Conservation (phyloP, 2,329 filamentous ascomycete species). For the Cladorrhinum sp. region DNA sequence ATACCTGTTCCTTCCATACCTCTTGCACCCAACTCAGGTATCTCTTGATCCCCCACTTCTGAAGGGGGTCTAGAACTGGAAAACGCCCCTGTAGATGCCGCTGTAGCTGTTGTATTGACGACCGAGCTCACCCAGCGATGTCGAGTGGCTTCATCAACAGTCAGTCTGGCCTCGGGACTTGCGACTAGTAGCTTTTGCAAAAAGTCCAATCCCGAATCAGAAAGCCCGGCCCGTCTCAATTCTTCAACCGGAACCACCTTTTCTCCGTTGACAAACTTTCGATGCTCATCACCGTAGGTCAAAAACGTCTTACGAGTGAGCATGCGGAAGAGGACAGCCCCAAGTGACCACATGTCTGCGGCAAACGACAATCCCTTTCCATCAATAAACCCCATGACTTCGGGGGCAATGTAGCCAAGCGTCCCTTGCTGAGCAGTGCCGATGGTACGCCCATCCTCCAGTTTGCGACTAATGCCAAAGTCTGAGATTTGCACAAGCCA, state of each 20-base stretch:
- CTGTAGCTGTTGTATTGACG: too few species aligned
- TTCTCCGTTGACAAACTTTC: not conserved
- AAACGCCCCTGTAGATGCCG: too few species aligned
- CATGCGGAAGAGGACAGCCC: constrained; percentile 10
- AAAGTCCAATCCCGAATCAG: not conserved
- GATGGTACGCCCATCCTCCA: not conserved
- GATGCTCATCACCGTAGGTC: not conserved
- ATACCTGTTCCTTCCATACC: not conserved
- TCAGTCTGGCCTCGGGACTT: not conserved
- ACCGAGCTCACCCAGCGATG: not conserved
- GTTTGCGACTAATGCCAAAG: constrained; percentile 7
- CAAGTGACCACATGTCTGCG: constrained; percentile 14
- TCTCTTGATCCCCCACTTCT: too few species aligned
- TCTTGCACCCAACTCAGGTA: too few species aligned
- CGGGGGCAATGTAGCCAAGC: constrained; percentile 11
- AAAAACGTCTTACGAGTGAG: not conserved
- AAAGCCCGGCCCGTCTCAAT: not conserved
- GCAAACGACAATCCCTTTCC: not conserved
- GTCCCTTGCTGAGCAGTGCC: constrained; percentile 6
- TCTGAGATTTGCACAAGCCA: constrained; percentile 15
- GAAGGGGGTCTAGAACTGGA: too few species aligned
- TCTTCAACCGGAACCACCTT: not conserved
- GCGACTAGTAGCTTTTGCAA: not conserved
- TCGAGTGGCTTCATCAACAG: not conserved
- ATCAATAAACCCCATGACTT: constrained; percentile 4